Conservation (phyloP, 1,284 basidiomycete genomes). For the Veloboletus limbatus region DNA sequence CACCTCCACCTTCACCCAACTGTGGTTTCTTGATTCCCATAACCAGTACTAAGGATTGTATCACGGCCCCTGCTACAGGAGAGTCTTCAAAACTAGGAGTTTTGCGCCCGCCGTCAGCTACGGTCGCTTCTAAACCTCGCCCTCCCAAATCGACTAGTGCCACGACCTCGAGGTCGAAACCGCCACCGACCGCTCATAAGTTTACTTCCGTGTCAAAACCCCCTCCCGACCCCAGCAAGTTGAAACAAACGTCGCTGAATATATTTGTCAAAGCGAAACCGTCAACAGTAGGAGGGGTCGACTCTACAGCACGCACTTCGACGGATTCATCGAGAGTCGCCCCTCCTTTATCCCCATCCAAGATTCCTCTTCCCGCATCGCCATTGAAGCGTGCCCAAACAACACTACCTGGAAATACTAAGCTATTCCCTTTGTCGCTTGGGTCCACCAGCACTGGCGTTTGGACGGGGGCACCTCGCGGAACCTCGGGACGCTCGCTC, state of each 20-base stretch:
- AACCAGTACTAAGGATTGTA: constrained; percentile 3
- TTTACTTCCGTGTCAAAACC: constrained; percentile 16
- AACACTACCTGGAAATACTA: constrained; percentile 5
- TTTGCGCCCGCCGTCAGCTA: constrained; percentile 2
- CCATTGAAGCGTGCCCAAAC: constrained; percentile 15
- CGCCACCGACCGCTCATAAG: not conserved
- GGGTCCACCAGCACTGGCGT: not conserved
- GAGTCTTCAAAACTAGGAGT: not conserved
- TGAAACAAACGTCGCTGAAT: constrained; percentile 29
- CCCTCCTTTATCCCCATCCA: constrained; percentile 22
- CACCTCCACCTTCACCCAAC: constrained; percentile 27
- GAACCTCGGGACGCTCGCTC: constrained; percentile 24
- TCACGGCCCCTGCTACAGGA: not conserved
- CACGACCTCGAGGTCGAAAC: constrained; percentile 9
- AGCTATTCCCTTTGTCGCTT: constrained; percentile 1
- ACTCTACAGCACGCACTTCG: not conserved
- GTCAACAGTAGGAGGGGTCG: not conserved
- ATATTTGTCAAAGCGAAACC: constrained; percentile 24
- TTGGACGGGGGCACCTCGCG: not conserved
- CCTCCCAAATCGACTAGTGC: constrained; percentile 2
- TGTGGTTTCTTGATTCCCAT: not conserved
- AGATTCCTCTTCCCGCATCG: constrained; percentile 28
- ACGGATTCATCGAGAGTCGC: constrained; percentile 3
- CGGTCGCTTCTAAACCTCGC: constrained; percentile 2
- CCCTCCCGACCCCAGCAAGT: constrained; percentile 15